Percentiles rank a stretch among this genome's conserved stretches.
Conservation (phyloP, 805 yeast species). For the Kodamaea leandrae region DNA sequence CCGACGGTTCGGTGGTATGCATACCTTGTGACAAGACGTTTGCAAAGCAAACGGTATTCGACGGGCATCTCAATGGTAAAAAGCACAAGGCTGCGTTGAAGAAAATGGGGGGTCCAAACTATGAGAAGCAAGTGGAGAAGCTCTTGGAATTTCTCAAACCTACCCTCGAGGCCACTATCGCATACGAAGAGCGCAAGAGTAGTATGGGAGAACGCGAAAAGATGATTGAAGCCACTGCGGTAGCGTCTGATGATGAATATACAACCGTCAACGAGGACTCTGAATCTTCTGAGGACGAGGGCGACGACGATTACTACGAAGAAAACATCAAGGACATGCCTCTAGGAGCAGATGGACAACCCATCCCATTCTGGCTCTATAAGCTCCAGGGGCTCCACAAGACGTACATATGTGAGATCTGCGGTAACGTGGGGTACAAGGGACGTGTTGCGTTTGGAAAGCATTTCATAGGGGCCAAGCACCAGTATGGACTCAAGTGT, state of each 20-base stretch:
- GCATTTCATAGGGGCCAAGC: conserved; percentile 74
- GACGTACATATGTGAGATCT: conserved; percentile 76
- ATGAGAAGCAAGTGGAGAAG: conserved; percentile 6
- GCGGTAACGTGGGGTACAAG: conserved; percentile 69
- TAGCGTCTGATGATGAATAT: conserved; percentile 42
- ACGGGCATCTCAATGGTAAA: conserved; percentile 70
- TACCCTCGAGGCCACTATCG: conserved; percentile 46
- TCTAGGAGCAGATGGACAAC: conserved; percentile 83
- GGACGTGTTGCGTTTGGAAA: conserved; percentile 71
- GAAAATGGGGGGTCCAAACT: background rate
- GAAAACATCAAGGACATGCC: conserved; percentile 61
- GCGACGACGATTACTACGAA: conserved; percentile 25
- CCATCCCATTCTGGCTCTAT: conserved; percentile 91
- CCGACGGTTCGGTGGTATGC: conserved; percentile 49
- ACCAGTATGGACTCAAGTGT: conserved; percentile 67
- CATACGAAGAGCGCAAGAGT: conserved; percentile 59
- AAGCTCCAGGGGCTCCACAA: conserved; percentile 82
- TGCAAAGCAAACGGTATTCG: conserved; percentile 60
- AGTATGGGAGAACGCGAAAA: conserved; percentile 67
- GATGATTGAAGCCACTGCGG: conserved; percentile 33
- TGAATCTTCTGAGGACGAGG: conserved; percentile 27
- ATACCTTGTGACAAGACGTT: conserved; percentile 61
- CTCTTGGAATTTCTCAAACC: conserved; percentile 6
- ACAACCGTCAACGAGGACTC: conserved; percentile 33
- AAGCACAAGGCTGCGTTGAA: conserved; percentile 53